phyloP scores from a whole-genome alignment of 176 grass and related monocot genomes.

The Cocos nucifera region DNA sequence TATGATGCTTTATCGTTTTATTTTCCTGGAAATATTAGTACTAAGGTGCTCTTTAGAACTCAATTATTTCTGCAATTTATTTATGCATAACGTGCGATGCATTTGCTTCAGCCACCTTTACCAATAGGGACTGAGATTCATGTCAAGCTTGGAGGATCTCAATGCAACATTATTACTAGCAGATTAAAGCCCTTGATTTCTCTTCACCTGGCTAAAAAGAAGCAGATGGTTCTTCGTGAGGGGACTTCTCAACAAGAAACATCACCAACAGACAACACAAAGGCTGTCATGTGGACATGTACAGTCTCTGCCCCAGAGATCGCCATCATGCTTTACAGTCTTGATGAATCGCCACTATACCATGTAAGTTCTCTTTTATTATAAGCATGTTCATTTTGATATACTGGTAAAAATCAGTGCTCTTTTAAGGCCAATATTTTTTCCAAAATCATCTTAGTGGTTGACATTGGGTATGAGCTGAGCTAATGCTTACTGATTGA shows the following conservation, averaged over 20 bases:
- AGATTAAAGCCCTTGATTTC: conserved; percentile 72
- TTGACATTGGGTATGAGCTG: too few species aligned
- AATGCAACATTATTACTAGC: conserved; percentile 66
- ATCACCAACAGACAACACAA: conserved; percentile 32
- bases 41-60: too few species aligned
- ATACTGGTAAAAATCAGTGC: too few species aligned
- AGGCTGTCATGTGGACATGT: conserved; percentile 48
- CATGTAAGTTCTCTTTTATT: conserved; percentile 44
- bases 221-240: conserved; percentile 52
- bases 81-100: conserved; percentile 5
- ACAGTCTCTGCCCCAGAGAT: conserved; percentile 56
- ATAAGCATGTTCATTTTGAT: not conserved
- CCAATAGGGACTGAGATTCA: conserved; percentile 68
- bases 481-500: too few species aligned
- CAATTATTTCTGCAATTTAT: too few species aligned
- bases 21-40: too few species aligned
- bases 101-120: conserved; percentile 33
- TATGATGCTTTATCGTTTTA: too few species aligned
- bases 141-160: conserved; percentile 58
- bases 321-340: conserved; percentile 55
- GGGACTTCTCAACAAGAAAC: conserved; percentile 45
- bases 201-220: conserved; percentile 56
- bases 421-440: too few species aligned
- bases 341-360: conserved; percentile 55
- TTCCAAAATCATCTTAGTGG: too few species aligned